Evolutionary conservation across 2,329 filamentous ascomycete species (phyloP).

Genomic region (Lachnellula willkommii): DNA sequence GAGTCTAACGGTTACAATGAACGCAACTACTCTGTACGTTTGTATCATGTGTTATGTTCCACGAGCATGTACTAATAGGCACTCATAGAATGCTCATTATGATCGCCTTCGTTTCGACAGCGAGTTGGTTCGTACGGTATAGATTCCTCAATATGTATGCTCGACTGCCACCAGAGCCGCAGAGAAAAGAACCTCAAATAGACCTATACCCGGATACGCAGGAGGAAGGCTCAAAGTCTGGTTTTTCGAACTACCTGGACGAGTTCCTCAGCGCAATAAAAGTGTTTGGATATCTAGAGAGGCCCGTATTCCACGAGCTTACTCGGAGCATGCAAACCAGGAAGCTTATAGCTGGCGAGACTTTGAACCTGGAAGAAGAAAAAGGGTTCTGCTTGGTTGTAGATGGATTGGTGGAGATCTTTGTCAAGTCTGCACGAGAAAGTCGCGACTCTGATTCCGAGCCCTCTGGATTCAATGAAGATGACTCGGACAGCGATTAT

Average conservation of each 20-base stretch:
- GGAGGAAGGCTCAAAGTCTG: conserved; percentile 83
- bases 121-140: conserved; percentile 92
- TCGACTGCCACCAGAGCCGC: conserved; percentile 85
- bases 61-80: conserved; percentile 1
- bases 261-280: conserved; percentile 98
- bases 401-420: conserved; percentile 93
- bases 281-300: conserved; percentile 94
- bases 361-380: conserved; percentile 89
- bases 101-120: conserved; percentile 69
- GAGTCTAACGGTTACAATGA: conserved; percentile 96
- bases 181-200: conserved; percentile 90
- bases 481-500: conserved; percentile 62
- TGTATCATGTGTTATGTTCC: conserved; percentile 14
- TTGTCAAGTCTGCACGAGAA: conserved; percentile 79
- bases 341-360: conserved; percentile 94
- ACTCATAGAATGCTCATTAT: conserved; percentile 65
- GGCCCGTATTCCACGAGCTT: conserved; percentile 94
- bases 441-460: conserved; percentile 38
- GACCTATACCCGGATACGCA: conserved; percentile 92
- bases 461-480: conserved; percentile 36
- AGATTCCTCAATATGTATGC: conserved; percentile 97
- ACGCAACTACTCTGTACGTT: conserved; percentile 84
- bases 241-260: conserved; percentile 91
- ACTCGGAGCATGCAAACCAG: conserved; percentile 97
- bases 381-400: conserved; percentile 98